Base-by-base conservation (phyloP, 345 rosid species). In the Toxicodendron radicans region DNA sequence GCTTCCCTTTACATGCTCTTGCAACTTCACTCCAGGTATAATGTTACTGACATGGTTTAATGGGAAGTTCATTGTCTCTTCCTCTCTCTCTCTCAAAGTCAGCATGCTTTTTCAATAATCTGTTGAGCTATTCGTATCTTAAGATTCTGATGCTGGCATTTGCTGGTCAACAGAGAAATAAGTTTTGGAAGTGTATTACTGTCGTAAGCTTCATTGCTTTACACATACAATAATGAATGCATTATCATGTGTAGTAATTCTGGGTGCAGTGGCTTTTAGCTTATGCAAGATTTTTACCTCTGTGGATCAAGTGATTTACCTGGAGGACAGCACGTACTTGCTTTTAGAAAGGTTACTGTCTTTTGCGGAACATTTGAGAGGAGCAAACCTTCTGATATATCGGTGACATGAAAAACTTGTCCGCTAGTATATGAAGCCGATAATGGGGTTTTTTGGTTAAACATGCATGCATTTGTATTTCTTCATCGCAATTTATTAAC, bases 21-120 rank as follows among this genome's bases (percentile, higher is more conserved):
- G 90, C 94, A 41, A 91, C 89, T 79, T 90, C 97, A 49, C 90
- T 95, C 64, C 97, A 95, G 95, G 99, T 95, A 83, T 58, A 54
- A 52, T 32, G 30, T 68, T 14, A 64, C 57, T 53, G 70, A 23
- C 30, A 13, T 70, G 4, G 6, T 45, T 65, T 7, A 16, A 8
- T 16, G 46, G 30, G 61, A 21, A 58, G 20, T 62, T 62, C 68
- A 64, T 20, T 38, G 43, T 8, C 43, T 38, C 43, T 69, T 1
- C 5, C 21, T 69, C 32, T 4, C 51, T 53, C 14, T 67, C n/a
- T 67, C 12, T 14, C 32, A 5, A 17, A 35, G 46, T 67, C 41
- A 30, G 51, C 35, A 53, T 51, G 23, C 59, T 32, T 51, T 67
- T 53, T 68, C 12, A 35, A 21, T 70, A 18, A 20, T 53, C 33